Evolutionary conservation across 352 stramenopile genomes (phyloP).

Genomic region (Pythium sp.): DNA sequence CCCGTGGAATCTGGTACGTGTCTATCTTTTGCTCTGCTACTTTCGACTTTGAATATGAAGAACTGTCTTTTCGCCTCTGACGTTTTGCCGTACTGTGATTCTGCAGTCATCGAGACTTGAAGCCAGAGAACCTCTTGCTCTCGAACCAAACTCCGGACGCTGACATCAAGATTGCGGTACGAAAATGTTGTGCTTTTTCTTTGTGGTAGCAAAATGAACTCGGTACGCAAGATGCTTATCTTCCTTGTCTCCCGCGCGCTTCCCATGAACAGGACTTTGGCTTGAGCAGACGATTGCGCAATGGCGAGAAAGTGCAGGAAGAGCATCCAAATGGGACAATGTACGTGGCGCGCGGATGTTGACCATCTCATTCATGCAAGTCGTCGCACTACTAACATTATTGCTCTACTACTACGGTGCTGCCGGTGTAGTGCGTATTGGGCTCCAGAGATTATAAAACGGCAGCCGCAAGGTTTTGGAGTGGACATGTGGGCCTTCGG

Average conservation of each 20-base stretch:
- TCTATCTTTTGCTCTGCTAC: not conserved
- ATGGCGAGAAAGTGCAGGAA: constrained; percentile 49
- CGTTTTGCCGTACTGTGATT: not conserved
- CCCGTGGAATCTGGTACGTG: constrained; percentile 54
- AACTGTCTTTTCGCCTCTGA: no score
- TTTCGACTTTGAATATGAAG: no score
- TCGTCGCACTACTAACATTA: no score
- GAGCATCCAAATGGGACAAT: constrained; percentile 60
- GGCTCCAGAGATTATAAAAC: constrained; percentile 75
- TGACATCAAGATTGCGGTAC: constrained; percentile 70
- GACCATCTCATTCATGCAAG: no score
- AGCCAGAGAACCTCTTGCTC: constrained; percentile 75
- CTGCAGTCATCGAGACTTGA: constrained; percentile 66
- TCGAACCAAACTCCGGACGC: constrained; percentile 48
- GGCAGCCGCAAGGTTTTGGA: constrained; percentile 60
- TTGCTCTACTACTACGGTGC: not conserved
- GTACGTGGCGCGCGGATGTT: constrained; percentile 27
- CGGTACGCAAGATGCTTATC: no score
- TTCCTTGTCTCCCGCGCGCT: not conserved
- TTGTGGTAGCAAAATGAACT: no score
- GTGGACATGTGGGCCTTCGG: constrained; percentile 85
- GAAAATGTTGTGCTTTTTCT: not conserved
- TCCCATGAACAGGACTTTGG: constrained; percentile 58
- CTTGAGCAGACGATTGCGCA: constrained; percentile 41
- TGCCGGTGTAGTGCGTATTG: constrained; percentile 56